These are phyloP conservation scores for Solanum infundibuliforme DNA, from an alignment of 257 asterid genomes.

Conservation along the genomic window DNA sequence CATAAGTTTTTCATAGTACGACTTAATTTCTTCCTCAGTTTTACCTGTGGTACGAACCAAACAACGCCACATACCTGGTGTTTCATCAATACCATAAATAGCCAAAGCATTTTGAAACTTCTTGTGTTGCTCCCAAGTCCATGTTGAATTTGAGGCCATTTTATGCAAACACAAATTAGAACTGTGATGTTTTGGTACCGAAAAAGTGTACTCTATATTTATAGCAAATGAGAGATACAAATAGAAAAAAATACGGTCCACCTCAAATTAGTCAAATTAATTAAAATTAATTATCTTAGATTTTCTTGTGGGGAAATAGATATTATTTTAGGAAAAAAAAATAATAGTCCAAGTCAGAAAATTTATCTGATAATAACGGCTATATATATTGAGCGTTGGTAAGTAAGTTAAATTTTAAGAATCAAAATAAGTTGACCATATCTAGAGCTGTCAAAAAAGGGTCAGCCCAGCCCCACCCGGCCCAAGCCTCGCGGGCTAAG, in stretches of 20 bases:
- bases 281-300: neutral
- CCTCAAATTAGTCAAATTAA: neutral
- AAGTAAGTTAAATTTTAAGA: neutral
- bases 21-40: conserved; percentile 49
- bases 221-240: conserved; percentile 2
- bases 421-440: too few relatives aligned
- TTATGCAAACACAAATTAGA: neutral
- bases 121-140: conserved; percentile 50
- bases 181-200: neutral
- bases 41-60: conserved; percentile 36
- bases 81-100: conserved; percentile 20
- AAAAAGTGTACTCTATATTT: conserved; percentile 9
- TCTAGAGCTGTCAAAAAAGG: too few relatives aligned
- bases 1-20: conserved; percentile 36
- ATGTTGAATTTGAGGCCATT: conserved; percentile 35
- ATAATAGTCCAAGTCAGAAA: too few relatives aligned
- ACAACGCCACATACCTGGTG: conserved; percentile 44
- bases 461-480: too few relatives aligned
- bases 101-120: conserved; percentile 52
- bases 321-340: neutral
- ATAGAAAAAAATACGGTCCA: neutral
- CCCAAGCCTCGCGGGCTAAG: too few relatives aligned
- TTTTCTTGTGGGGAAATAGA: neutral
- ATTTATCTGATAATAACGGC: too few relatives aligned
- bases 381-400: neutral